Percentiles rank a stretch among this genome's conserved stretches.
Evolutionary conservation across 202 grass and related monocot genomes (phyloP).

Genomic region (Digitaria exilis): DNA sequence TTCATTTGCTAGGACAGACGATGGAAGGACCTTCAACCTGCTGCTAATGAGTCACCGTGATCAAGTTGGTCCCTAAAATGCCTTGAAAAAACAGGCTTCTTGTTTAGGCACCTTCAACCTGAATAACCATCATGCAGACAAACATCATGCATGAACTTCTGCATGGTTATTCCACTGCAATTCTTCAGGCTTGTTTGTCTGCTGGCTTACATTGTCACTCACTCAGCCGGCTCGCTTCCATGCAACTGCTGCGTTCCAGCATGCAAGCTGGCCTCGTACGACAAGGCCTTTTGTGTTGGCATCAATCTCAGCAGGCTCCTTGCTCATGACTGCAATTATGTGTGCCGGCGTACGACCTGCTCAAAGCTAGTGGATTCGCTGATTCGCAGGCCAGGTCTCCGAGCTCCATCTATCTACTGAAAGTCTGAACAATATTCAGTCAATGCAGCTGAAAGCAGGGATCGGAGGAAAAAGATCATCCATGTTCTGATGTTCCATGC

Average conservation of each 20-base stretch:
- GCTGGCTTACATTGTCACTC: neutral
- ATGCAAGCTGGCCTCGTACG: neutral
- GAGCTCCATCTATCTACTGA: neutral
- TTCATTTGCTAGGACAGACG: neutral
- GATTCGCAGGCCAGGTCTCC: neutral
- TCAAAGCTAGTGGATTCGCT: neutral
- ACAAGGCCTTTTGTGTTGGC: neutral
- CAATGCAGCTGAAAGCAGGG: neutral
- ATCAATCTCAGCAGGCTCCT: neutral
- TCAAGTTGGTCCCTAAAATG: neutral
- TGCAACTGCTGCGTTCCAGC: neutral
- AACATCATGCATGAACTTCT: no score
- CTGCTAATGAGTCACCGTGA: no score
- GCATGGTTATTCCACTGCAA: neutral
- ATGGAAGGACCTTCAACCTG: neutral
- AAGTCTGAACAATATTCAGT: slow-evolving; percentile 12
- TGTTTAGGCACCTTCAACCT: no score
- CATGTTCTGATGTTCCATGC: neutral
- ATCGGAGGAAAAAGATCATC: neutral
- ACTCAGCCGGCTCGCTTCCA: neutral
- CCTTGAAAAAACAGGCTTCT: no score
- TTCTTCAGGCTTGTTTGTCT: neutral
- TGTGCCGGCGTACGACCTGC: neutral
- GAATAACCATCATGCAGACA: no score
- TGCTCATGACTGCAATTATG: neutral